These are phyloP conservation scores for Dalbergia cultrata DNA, from an alignment of 306 rosid species.

Conservation along the genomic window DNA sequence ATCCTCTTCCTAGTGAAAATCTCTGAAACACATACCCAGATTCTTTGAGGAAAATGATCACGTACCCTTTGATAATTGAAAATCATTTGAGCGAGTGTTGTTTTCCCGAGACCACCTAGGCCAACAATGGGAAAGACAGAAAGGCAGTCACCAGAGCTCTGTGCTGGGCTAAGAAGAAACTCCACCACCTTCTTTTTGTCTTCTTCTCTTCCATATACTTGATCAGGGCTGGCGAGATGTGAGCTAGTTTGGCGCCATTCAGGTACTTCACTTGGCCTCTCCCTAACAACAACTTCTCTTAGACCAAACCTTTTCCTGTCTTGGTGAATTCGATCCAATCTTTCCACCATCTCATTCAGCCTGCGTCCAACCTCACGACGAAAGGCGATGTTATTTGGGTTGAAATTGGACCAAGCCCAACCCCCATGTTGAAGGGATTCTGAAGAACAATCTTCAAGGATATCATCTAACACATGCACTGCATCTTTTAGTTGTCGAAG, in stretches of 20 bases:
- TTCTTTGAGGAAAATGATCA: no score
- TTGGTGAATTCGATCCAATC: background rate
- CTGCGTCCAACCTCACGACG: background rate
- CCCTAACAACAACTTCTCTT: background rate
- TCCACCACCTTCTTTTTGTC: background rate
- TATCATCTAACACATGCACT: background rate
- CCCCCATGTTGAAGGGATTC: background rate
- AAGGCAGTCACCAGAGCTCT: no score
- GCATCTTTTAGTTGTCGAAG: background rate
- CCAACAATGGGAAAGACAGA: no score
- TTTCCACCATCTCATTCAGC: background rate
- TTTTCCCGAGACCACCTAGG: no score
- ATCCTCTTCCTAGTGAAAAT: no score
- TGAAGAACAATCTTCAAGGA: slow-evolving; percentile 6
- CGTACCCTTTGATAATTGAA: no score
- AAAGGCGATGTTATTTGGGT: background rate
- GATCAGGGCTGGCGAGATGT: background rate
- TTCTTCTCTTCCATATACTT: background rate
- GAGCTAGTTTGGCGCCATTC: slow-evolving; percentile 1
- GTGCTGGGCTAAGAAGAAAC: no score
- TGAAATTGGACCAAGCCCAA: background rate
- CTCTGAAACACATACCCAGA: no score
- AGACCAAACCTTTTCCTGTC: background rate
- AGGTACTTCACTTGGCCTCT: slow-evolving; percentile 4
- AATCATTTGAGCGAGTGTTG: no score